Percentiles rank a stretch among this genome's conserved stretches.
phyloP scores from a whole-genome alignment of 2,329 filamentous ascomycete species.

The Didymella keratinophila region DNA sequence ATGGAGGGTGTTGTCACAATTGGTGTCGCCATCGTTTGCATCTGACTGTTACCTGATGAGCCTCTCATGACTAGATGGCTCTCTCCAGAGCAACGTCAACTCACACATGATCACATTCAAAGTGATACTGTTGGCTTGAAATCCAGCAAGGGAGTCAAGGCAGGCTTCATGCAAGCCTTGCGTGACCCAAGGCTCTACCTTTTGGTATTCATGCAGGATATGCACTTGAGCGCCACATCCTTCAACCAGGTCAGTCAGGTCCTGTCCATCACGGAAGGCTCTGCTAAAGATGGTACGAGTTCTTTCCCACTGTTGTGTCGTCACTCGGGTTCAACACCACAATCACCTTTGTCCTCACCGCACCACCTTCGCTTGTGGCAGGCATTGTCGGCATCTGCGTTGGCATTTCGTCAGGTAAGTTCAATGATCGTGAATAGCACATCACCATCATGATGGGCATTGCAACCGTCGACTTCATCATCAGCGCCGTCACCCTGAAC shows the following conservation, averaged over 20 bases:
- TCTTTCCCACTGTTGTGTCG: constrained; percentile 58
- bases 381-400: constrained; percentile 41
- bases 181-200: constrained; percentile 62
- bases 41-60: constrained; percentile 51
- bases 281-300: constrained; percentile 33
- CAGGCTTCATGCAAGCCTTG: constrained; percentile 60
- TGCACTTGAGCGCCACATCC: constrained; percentile 58
- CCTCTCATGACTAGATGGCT: constrained; percentile 55
- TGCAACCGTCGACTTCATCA: constrained; percentile 50
- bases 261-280: no score
- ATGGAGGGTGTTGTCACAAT: constrained; percentile 40
- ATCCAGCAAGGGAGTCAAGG: constrained; percentile 53
- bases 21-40: constrained; percentile 39
- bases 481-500: constrained; percentile 49
- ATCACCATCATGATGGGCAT: constrained; percentile 48
- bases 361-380: constrained; percentile 34
- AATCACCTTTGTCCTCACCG: constrained; percentile 60
- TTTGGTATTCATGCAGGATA: constrained; percentile 64
- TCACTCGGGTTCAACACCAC: constrained; percentile 60
- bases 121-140: constrained; percentile 59
- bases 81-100: constrained; percentile 53
- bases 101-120: constrained; percentile 44
- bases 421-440: constrained; percentile 53
- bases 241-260: constrained; percentile 48
- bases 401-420: constrained; percentile 48